Percentiles rank a stretch among this genome's conserved stretches.
Evolutionary conservation across 257 asterid genomes (phyloP).

Genomic region (Echites panduratus): DNA sequence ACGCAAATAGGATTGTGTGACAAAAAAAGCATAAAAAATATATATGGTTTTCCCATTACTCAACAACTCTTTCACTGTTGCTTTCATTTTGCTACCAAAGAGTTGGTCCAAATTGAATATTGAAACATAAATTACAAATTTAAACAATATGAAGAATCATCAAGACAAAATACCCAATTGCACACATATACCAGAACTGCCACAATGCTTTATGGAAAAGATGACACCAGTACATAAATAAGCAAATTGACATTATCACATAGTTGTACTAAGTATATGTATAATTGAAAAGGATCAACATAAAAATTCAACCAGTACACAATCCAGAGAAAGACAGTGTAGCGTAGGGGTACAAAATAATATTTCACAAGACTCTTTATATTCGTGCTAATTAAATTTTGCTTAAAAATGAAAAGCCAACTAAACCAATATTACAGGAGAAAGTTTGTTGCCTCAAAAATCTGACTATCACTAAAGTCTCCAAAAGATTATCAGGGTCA

Average conservation of each 20-base stretch:
- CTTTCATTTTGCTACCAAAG: neutral
- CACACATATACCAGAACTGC: neutral
- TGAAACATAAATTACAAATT: neutral
- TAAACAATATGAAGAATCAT: neutral
- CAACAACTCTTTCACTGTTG: neutral
- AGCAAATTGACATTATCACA: neutral
- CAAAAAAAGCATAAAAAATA: neutral
- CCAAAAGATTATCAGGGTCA: slow-evolving; percentile 91
- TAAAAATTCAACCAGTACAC: neutral
- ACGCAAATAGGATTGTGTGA: neutral
- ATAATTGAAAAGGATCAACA: neutral
- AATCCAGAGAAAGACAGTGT: neutral
- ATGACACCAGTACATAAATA: neutral
- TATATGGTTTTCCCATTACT: neutral
- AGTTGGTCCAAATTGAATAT: neutral
- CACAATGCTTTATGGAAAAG: neutral
- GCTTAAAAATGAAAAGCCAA: neutral
- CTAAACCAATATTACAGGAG: slow-evolving; percentile 6
- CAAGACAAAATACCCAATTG: neutral
- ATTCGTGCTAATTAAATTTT: no score
- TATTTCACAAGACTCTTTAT: neutral
- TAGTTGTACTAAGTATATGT: neutral
- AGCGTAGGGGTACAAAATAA: neutral
- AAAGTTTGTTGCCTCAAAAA: slow-evolving; percentile 63
- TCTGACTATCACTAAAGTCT: slow-evolving; percentile 97